phyloP scores from a whole-genome alignment of 208 protist genomes.

The Phytomonas sp. region DNA sequence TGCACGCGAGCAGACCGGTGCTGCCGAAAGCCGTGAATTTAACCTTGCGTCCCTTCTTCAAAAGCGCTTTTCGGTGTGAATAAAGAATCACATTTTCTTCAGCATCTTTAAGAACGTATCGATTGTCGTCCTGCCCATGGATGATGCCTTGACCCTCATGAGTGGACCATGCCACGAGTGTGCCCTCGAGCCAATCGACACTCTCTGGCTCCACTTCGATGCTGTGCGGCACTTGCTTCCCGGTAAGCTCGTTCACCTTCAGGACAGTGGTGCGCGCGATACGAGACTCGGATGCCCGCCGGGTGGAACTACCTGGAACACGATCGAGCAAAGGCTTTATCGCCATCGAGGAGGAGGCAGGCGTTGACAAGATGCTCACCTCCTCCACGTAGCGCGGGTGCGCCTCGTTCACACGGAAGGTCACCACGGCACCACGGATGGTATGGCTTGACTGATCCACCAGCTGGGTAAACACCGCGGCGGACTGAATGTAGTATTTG shows the following conservation, averaged over 20 bases:
- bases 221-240: conserved; percentile 7
- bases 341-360: conserved; percentile 25
- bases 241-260: conserved; percentile 12
- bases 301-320: neutral
- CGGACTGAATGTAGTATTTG: conserved; percentile 66
- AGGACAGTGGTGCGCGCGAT: neutral
- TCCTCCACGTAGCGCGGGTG: conserved; percentile 41
- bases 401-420: conserved; percentile 40
- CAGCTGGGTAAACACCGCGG: conserved; percentile 70
- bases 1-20: conserved; percentile 53
- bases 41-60: conserved; percentile 59
- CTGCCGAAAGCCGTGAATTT: conserved; percentile 66
- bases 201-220: conserved; percentile 27
- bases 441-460: conserved; percentile 41
- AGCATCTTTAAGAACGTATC: conserved; percentile 78
- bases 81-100: conserved; percentile 67
- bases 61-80: conserved; percentile 21
- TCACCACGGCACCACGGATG: conserved; percentile 76
- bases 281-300: neutral
- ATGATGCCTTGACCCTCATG: conserved; percentile 81
- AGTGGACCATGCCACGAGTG: conserved; percentile 61
- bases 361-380: conserved; percentile 63
- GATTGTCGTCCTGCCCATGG: conserved; percentile 44
- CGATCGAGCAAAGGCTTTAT: conserved; percentile 42
- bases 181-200: conserved; percentile 48